Evolutionary conservation across 164 flowering plant species (phyloP).

Genomic region (Magnolia officinalis): DNA sequence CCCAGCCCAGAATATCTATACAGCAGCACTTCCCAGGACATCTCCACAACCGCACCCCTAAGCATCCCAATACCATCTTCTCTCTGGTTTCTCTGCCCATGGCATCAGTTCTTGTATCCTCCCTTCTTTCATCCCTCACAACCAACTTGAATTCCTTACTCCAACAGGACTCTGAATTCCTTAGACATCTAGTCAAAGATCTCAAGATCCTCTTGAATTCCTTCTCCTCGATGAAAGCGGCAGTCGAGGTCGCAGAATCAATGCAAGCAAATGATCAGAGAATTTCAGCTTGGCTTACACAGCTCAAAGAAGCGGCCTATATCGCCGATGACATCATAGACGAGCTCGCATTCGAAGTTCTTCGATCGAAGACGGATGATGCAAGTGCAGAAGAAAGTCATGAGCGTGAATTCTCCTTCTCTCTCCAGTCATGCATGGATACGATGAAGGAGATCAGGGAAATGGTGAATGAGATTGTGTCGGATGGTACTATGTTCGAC

Average conservation of each 20-base stretch:
- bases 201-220: background rate
- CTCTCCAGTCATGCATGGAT: background rate
- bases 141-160: background rate
- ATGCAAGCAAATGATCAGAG: background rate
- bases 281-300: background rate
- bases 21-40: too few relatives aligned
- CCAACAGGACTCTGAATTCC: background rate
- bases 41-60: too few relatives aligned
- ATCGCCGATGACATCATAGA: constrained; percentile 7
- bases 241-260: background rate
- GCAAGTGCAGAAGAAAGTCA: background rate
- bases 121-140: background rate
- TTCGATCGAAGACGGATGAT: background rate
- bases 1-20: too few relatives aligned
- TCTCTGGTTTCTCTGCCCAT: background rate
- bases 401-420: background rate
- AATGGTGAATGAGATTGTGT: background rate
- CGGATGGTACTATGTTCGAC: background rate
- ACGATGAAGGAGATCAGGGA: background rate
- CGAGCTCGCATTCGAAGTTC: background rate
- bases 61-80: too few relatives aligned
- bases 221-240: background rate
- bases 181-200: background rate
- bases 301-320: constrained; percentile 1
- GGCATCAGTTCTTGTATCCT: background rate